Evolutionary conservation across 192 early-diverging fungal species (phyloP).

Genomic region (Backusella parvicylindrica): DNA sequence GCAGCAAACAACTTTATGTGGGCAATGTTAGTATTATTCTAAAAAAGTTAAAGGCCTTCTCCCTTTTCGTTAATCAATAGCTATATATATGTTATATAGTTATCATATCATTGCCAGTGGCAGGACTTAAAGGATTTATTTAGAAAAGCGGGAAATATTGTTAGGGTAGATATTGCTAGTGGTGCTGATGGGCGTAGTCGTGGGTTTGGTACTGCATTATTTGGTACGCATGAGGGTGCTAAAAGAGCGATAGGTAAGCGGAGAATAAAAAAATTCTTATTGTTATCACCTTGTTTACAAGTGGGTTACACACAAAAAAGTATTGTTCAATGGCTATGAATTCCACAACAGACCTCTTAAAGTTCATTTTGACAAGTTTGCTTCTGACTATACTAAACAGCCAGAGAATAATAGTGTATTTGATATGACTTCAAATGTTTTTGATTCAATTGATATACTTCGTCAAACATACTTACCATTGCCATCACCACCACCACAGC

Average conservation of each 20-base stretch:
- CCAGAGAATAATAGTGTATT: no score
- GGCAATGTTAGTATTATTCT: conserved; percentile 61
- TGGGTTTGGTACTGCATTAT: conserved; percentile 74
- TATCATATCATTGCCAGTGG: conserved; percentile 76
- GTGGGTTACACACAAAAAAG: conserved; percentile 24
- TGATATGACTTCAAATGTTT: not conserved
- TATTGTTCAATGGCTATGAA: conserved; percentile 46
- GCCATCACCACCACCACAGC: not conserved
- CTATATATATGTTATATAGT: conserved; percentile 31
- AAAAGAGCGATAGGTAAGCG: conserved; percentile 61
- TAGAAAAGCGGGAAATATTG: conserved; percentile 60
- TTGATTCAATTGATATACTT: not conserved
- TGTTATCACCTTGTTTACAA: not conserved
- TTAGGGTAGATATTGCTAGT: conserved; percentile 65
- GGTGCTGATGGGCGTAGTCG: conserved; percentile 63
- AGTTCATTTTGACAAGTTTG: conserved; percentile 52
- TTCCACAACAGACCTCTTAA: conserved; percentile 46
- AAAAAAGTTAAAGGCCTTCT: not conserved
- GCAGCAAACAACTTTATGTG: conserved; percentile 58
- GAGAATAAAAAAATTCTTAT: not conserved
- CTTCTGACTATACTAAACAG: conserved; percentile 11
- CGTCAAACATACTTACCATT: not conserved
- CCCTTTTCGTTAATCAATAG: not conserved
- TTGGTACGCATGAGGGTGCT: conserved; percentile 65
- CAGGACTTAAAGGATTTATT: conserved; percentile 83